phyloP scores from a whole-genome alignment of 805 yeast species.

The Candida oleophila region DNA sequence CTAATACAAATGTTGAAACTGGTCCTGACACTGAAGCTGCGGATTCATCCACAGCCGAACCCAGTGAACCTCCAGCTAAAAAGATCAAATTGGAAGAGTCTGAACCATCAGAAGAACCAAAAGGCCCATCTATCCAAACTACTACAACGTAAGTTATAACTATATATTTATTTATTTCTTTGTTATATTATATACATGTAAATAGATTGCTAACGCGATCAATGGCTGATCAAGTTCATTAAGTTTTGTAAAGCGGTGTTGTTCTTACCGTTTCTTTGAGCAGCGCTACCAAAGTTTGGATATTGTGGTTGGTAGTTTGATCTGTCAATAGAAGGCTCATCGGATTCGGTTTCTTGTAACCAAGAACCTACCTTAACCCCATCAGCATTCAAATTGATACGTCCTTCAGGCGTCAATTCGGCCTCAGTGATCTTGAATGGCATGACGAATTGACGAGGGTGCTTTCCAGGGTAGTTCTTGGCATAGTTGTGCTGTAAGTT shows the following conservation, averaged over 20 bases:
- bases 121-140: neutral
- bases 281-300: conserved; percentile 30
- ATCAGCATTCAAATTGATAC: conserved; percentile 36
- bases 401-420: conserved; percentile 35
- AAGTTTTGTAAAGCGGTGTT: conserved; percentile 23
- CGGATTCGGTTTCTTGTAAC: conserved; percentile 29
- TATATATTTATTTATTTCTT: neutral
- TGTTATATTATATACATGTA: conserved; percentile 2
- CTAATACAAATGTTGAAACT: too few species aligned
- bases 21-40: too few species aligned
- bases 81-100: neutral
- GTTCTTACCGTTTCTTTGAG: conserved; percentile 34
- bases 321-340: conserved; percentile 17
- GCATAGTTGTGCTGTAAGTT: conserved; percentile 40
- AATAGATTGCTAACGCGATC: neutral
- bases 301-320: conserved; percentile 29
- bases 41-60: too few species aligned
- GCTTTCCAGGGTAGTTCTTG: conserved; percentile 39
- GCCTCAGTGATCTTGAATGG: conserved; percentile 43
- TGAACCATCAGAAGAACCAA: neutral
- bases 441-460: conserved; percentile 41
- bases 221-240: conserved; percentile 22
- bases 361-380: conserved; percentile 42
- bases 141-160: neutral
- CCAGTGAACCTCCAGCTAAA: neutral